Evolutionary conservation across 495 filamentous ascomycete genomes (phyloP).

Genomic region (Chaetomium cochliodes): DNA sequence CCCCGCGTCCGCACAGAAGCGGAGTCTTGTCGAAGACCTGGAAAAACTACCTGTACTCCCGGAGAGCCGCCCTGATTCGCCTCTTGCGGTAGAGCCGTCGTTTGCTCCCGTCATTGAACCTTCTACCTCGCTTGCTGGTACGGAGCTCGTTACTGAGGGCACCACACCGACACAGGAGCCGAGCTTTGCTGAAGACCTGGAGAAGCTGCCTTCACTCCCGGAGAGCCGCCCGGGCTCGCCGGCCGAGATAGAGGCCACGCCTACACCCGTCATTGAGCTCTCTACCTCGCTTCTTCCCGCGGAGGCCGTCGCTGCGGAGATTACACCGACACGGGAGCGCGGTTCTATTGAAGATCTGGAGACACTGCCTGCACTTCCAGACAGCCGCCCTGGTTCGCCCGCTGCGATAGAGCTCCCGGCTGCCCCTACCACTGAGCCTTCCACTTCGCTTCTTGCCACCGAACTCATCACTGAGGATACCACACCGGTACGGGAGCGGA

Average conservation of each 20-base stretch:
- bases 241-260: neutral
- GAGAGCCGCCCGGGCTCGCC: constrained; percentile 18
- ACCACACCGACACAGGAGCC: neutral
- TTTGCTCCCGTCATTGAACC: neutral
- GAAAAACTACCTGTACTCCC: neutral
- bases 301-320: neutral
- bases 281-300: neutral
- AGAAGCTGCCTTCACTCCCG: constrained; percentile 32
- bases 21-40: neutral
- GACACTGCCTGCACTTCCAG: constrained; percentile 20
- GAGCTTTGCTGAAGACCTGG: constrained; percentile 21
- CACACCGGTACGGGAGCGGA: neutral
- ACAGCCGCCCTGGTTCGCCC: constrained; percentile 21
- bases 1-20: too few species aligned
- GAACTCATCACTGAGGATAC: neutral
- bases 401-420: neutral
- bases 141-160: neutral
- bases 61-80: constrained; percentile 9
- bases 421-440: neutral
- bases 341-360: constrained; percentile 8
- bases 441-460: neutral
- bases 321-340: too few species aligned
- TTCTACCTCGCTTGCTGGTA: neutral
- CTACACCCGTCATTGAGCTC: neutral
- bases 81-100: too few species aligned